These are phyloP conservation scores for Chamaecrista fasciculata DNA, from an alignment of 306 rosid species.

Conservation along the genomic window DNA sequence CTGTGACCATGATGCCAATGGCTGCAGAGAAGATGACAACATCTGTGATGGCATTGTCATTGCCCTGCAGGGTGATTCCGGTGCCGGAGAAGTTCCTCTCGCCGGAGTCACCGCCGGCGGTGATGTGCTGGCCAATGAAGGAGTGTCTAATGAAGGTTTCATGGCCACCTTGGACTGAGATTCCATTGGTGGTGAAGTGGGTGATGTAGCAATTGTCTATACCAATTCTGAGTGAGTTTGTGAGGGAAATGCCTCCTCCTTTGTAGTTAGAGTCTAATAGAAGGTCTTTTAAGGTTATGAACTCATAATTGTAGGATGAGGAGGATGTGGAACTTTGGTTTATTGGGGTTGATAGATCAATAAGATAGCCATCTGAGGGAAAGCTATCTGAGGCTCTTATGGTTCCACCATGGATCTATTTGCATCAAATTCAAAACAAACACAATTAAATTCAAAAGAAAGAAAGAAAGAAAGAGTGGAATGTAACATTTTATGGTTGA, in stretches of 20 bases:
- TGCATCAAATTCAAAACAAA: constrained; percentile 9
- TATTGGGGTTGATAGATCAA: constrained; percentile 53
- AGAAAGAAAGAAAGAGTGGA: too few species aligned
- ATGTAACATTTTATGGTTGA: too few species aligned
- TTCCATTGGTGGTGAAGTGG: constrained; percentile 81
- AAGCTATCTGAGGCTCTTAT: constrained; percentile 66
- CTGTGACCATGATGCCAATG: constrained; percentile 56
- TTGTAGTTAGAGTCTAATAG: constrained; percentile 68
- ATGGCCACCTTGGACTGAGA: constrained; percentile 64
- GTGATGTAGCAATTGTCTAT: constrained; percentile 81
- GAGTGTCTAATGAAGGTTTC: constrained; percentile 71
- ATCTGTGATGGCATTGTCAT: constrained; percentile 84
- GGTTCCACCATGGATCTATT: constrained; percentile 90
- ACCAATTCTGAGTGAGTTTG: constrained; percentile 67
- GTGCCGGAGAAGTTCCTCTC: constrained; percentile 74
- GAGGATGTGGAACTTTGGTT: constrained; percentile 36
- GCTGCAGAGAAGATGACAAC: constrained; percentile 86
- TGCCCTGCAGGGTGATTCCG: constrained; percentile 67
- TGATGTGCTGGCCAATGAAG: constrained; percentile 84
- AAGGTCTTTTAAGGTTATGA: constrained; percentile 68
- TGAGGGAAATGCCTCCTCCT: constrained; percentile 77
- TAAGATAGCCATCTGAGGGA: constrained; percentile 54
- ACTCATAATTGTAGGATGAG: constrained; percentile 68
- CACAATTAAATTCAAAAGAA: neutral
- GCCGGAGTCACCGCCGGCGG: constrained; percentile 61